Base-by-base conservation (phyloP, 805 yeast genomes). In the Saccharomycopsis babjevae region DNA sequence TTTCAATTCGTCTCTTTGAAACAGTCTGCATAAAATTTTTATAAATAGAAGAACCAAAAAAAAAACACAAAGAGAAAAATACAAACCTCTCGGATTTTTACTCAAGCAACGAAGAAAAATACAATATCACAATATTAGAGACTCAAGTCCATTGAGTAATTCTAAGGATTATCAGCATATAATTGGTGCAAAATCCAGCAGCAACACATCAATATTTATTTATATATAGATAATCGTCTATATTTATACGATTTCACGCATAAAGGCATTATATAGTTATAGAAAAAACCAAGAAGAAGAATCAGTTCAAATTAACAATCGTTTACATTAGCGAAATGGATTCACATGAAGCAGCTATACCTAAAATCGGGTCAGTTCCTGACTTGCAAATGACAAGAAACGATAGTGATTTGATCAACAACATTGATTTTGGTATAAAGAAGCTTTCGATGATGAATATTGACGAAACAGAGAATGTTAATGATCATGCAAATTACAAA, bases 361-460 rank as follows among this genome's bases (percentile, higher is more conserved):
- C 52, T 25, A 22, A 46, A 10, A 40, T 18, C 28, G 52, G 52
- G 25, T 55, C 57, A 20, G 30, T 38, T 25, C 34, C 39, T 34
- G 65, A 62, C 38, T 46, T 60, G 50, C 36, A 54, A 38, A 62
- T 61, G 57, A 36, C 59, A 18, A 61, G 61, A 18, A 43, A 46
- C 43, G 57, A 57, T n/a, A 57, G 38, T 43, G 46, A 52, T 8
- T 59, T 60, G 30, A 58, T 61, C 56, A 56, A 54, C 18, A 59
- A 50, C 50, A 39, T 63, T 42, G 56, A 42, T 11, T 38, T 61
- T 50, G 34, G 54, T 11, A 58, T 56, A 16, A 63, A 63, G 36
- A 57, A 18, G 20, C 42, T 39, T 13, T 59, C 62, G 16, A 57
- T 61, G 62, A 63, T 63, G 65, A 61, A 62, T 22, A 56, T 63